Evolutionary conservation across 2,329 filamentous ascomycete genomes (phyloP).

Genomic region (Colletotrichum tabaci): DNA sequence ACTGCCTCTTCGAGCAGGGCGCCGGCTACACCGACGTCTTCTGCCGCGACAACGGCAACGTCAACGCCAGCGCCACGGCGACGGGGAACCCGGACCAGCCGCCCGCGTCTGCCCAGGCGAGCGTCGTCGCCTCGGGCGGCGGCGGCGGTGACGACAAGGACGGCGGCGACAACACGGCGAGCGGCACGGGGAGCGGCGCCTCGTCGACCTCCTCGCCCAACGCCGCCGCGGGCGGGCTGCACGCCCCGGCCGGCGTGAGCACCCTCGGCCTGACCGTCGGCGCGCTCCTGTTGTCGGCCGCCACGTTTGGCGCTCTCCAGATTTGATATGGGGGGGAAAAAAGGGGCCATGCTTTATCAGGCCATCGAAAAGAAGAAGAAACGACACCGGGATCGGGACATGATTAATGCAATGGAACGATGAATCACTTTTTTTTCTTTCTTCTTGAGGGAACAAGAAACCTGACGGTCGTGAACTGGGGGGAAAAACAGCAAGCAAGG

Average conservation of each 20-base stretch:
- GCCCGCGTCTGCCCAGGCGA: constrained; percentile 51
- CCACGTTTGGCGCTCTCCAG: constrained; percentile 43
- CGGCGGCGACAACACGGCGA: constrained; percentile 29
- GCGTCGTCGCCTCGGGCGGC: constrained; percentile 48
- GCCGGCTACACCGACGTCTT: constrained; percentile 57
- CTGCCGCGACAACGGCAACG: constrained; percentile 54
- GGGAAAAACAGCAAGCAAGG: no score
- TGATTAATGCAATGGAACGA: no score
- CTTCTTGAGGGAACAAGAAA: no score
- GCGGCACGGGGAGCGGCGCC: constrained; percentile 29
- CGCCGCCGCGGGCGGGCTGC: not conserved
- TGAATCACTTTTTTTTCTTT: no score
- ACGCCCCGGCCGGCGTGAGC: constrained; percentile 45
- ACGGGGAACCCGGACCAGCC: constrained; percentile 46
- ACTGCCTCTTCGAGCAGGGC: constrained; percentile 58
- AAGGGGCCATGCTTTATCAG: no score
- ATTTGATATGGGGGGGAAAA: constrained; percentile 17
- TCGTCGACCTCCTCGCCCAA: constrained; percentile 6
- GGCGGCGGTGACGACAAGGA: constrained; percentile 24
- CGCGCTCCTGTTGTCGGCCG: constrained; percentile 55
- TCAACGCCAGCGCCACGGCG: constrained; percentile 57
- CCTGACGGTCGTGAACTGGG: no score
- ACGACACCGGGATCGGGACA: no score
- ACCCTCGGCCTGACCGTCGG: constrained; percentile 54
- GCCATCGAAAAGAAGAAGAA: no score